These are phyloP conservation scores for Linum tenue DNA, from an alignment of 345 rosid species.

Conservation along the genomic window DNA sequence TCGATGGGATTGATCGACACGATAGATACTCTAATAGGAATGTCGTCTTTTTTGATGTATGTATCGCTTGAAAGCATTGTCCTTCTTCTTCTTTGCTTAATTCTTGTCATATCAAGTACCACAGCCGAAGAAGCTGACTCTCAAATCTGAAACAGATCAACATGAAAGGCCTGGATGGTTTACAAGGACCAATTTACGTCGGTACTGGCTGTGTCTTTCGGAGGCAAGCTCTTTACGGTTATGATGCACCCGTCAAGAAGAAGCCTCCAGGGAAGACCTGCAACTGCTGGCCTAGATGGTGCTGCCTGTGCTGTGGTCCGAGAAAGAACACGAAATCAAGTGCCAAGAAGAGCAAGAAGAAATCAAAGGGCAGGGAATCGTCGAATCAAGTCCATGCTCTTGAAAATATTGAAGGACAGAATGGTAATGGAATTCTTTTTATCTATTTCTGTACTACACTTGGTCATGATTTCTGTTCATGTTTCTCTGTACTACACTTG, in stretches of 20 bases:
- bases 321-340: constrained; percentile 68
- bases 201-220: constrained; percentile 32
- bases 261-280: constrained; percentile 82
- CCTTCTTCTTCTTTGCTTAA: background rate
- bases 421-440: constrained; percentile 32
- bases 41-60: constrained; percentile 90
- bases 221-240: constrained; percentile 88
- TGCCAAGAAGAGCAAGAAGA: constrained; percentile 54
- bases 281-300: constrained; percentile 98
- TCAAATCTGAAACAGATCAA: constrained; percentile 50
- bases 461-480: constrained; percentile 4
- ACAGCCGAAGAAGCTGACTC: constrained; percentile 8
- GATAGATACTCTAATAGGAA: constrained; percentile 93
- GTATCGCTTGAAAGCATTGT: constrained; percentile 19
- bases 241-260: constrained; percentile 82
- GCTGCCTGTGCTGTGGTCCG: constrained; percentile 59
- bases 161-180: constrained; percentile 97
- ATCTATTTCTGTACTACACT: constrained; percentile 2
- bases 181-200: constrained; percentile 92
- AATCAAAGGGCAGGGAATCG: constrained; percentile 49
- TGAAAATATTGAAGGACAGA: constrained; percentile 71
- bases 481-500: constrained; percentile 1
- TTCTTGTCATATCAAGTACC: background rate
- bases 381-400: constrained; percentile 89
- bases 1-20: constrained; percentile 45